phyloP scores from a whole-genome alignment of 176 grass and related monocot species.

The Cenchrus americanus region DNA sequence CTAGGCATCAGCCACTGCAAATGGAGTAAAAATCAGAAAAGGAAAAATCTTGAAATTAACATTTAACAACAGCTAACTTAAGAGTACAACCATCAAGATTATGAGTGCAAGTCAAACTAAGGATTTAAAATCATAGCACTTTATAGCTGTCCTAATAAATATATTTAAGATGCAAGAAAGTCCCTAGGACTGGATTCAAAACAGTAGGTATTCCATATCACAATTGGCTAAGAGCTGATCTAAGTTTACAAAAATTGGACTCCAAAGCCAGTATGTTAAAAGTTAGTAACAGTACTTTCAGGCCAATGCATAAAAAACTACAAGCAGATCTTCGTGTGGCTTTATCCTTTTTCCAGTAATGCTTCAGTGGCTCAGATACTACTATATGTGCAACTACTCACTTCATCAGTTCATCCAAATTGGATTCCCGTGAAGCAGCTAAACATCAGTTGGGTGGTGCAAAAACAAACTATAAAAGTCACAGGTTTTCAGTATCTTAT shows the following conservation, averaged over 20 bases:
- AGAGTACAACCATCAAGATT: no score
- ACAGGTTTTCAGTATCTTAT: slow-evolving; percentile 2
- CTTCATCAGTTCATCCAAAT: slow-evolving; percentile 7
- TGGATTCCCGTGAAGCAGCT: background rate
- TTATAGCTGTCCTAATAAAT: no score
- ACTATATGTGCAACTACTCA: background rate
- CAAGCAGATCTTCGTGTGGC: background rate
- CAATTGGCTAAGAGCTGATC: background rate
- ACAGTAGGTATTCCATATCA: background rate
- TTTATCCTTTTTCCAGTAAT: background rate
- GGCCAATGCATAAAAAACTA: background rate
- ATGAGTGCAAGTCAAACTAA: no score
- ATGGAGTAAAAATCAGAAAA: slow-evolving; percentile 28
- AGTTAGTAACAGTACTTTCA: background rate
- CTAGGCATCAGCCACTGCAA: slow-evolving; percentile 81
- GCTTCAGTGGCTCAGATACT: background rate
- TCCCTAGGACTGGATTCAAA: background rate
- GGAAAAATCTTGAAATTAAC: background rate
- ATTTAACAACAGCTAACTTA: background rate
- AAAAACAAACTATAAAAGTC: background rate
- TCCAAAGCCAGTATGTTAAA: background rate
- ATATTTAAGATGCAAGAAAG: no score
- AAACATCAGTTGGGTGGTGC: background rate
- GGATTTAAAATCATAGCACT: no score
- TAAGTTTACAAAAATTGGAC: background rate